These are phyloP conservation scores for Neostapfia colusana DNA, from an alignment of 176 grass and related monocot genomes.

Conservation along the genomic window DNA sequence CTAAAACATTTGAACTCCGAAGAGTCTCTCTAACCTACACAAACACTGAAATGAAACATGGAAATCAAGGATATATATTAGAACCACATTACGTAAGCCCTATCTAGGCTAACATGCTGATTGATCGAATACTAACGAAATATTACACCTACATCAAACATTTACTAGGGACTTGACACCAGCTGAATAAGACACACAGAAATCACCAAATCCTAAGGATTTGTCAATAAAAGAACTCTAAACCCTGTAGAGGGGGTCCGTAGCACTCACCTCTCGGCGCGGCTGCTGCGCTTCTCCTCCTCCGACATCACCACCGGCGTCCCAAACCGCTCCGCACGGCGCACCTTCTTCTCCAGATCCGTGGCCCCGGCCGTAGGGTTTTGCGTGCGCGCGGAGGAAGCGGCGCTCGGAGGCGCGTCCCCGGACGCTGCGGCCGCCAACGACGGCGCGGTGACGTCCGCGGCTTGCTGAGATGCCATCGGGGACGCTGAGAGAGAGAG, in stretches of 20 bases:
- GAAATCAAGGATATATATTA: background rate
- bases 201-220: background rate
- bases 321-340: slow-evolving; percentile 89
- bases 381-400: slow-evolving; percentile 11
- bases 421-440: background rate
- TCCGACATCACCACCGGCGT: slow-evolving; percentile 74
- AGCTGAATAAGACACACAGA: background rate
- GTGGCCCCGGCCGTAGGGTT: slow-evolving; percentile 57
- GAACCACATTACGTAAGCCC: background rate
- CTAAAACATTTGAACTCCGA: slow-evolving; percentile 5
- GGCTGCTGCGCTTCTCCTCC: slow-evolving; percentile 89
- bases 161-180: background rate
- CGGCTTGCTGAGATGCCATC: slow-evolving; percentile 52
- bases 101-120: background rate
- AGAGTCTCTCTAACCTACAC: background rate
- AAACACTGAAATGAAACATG: background rate
- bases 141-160: background rate
- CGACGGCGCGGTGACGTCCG: slow-evolving; percentile 9
- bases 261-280: slow-evolving; percentile 70
- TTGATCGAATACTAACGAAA: background rate
- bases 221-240: slow-evolving; percentile 9
- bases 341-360: slow-evolving; percentile 95
- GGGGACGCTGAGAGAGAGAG: background rate
- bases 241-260: slow-evolving; percentile 30
- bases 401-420: slow-evolving; percentile 18